Evolutionary conservation across 1,139 yeast species (phyloP), one percentile per base, ranked within the genome.

Genomic region (Diutina mesorugosa): DNA sequence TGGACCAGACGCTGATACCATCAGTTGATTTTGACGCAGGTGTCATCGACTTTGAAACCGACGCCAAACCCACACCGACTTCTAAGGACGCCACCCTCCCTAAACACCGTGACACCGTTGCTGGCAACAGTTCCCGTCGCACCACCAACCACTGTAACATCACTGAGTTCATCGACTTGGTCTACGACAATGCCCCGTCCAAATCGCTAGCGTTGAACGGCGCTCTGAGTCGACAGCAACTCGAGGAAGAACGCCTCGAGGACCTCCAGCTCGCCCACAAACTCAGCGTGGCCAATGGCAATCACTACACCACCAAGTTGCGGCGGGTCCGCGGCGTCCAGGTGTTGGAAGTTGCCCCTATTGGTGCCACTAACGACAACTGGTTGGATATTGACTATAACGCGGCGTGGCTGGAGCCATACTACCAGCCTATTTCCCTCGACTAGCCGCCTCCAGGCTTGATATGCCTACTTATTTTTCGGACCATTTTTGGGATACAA

Each of bases 1-100:
- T 47, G 35, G 51, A 47, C 35, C 51, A 47, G 14, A 14, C 51
- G 21, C 51, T 47, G 51, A 47, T 47, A 47, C 51, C 51, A 16
- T 47, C 30, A 5, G 29, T 30, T 21, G 51, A 47, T 1, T 28
- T 47, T 7, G 50, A 47, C 14, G 2, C 12, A 5, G 41, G 41
- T 5, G 41, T 35, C 41, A 35, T 35, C 4, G 41, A 35, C 41
- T 35, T 35, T 12, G 41, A 35, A 10, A 35, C 41, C 41, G 41
- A 35, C 14, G 14, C 41, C 41, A 35, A 35, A 35, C 41, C 41
- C 14, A 12, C 14, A n/a, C 14, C 14, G 6, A 10, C 35, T 6
- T 8, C 1, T 4, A 32, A 10, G 10, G 35, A 32, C 12, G 10
- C 35, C 35, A 4, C 12, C 35, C 35, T 32, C 35, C 10, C 35